Evolutionary conservation across 352 stramenopile species (phyloP).

Genomic region (Globisporangium mamillatum): DNA sequence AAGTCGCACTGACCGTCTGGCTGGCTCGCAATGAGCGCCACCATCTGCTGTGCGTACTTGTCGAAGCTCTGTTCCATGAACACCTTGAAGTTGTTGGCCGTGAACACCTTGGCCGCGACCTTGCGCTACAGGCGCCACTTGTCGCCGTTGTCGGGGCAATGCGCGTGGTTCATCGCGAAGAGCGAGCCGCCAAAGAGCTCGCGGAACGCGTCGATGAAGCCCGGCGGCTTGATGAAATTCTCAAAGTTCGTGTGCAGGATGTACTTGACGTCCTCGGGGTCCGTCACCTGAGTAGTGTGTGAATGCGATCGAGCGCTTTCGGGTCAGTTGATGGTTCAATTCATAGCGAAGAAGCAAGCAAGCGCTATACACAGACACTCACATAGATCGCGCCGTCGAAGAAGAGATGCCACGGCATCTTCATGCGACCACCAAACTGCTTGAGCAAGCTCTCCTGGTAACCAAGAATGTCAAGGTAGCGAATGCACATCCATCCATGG

Average conservation of each 20-base stretch:
- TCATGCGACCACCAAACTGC: conserved; percentile 47
- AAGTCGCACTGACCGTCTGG: conserved; percentile 33
- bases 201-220: conserved; percentile 57
- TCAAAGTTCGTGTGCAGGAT: conserved; percentile 55
- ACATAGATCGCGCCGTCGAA: conserved; percentile 59
- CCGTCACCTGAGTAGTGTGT: conserved; percentile 27
- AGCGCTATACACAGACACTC: conserved; percentile 6
- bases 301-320: neutral
- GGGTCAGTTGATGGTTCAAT: too few relatives aligned
- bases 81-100: conserved; percentile 51
- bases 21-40: conserved; percentile 13
- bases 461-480: neutral
- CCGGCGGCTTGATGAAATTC: conserved; percentile 69
- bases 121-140: conserved; percentile 76
- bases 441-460: conserved; percentile 36
- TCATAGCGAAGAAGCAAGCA: neutral
- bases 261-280: conserved; percentile 55
- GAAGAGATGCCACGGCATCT: conserved; percentile 66
- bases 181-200: conserved; percentile 66
- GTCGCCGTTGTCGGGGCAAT: conserved; percentile 44
- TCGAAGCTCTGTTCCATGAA: conserved; percentile 46
- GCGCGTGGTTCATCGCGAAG: conserved; percentile 58
- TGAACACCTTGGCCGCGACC: conserved; percentile 85
- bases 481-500: neutral
- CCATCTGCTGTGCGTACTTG: conserved; percentile 32